Conservation (phyloP, 2,329 filamentous ascomycete species). For the Zymoseptoria tritici region DNA sequence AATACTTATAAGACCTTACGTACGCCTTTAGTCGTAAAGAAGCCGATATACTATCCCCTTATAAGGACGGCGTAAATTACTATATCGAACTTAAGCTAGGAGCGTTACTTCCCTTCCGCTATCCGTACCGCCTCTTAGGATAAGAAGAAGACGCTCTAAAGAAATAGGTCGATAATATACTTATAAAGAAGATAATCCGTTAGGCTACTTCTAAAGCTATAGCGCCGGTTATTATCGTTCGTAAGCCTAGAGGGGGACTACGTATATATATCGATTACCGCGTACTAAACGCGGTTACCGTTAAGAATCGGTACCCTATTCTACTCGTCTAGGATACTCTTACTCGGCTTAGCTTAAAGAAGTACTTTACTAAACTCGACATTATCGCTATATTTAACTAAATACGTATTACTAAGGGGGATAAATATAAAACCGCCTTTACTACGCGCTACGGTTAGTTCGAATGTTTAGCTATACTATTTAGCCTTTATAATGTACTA, state of each 20-base stretch:
- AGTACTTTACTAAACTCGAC: no score
- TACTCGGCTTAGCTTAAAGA: no score
- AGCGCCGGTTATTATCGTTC: background rate
- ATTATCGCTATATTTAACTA: no score
- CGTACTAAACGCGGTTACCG: background rate
- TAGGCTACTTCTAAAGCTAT: background rate
- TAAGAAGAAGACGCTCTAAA: no score
- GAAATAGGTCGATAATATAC: no score
- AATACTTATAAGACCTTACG: background rate
- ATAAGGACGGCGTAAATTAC: background rate
- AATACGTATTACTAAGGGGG: no score
- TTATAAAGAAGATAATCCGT: background rate
- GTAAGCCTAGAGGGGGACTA: background rate
- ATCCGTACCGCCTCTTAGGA: background rate
- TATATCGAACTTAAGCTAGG: background rate
- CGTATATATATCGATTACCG: constrained; percentile 1
- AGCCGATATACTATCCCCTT: background rate
- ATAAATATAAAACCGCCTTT: no score
- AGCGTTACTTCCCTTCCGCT: background rate
- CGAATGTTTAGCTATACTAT: no score
- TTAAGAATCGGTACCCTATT: constrained; percentile 4
- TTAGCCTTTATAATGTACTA: no score
- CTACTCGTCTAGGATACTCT: no score
- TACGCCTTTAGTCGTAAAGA: background rate
- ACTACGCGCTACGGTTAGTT: no score